Evolutionary conservation across 176 grass and related monocot genomes (phyloP).

Genomic region (Oryza australiensis): DNA sequence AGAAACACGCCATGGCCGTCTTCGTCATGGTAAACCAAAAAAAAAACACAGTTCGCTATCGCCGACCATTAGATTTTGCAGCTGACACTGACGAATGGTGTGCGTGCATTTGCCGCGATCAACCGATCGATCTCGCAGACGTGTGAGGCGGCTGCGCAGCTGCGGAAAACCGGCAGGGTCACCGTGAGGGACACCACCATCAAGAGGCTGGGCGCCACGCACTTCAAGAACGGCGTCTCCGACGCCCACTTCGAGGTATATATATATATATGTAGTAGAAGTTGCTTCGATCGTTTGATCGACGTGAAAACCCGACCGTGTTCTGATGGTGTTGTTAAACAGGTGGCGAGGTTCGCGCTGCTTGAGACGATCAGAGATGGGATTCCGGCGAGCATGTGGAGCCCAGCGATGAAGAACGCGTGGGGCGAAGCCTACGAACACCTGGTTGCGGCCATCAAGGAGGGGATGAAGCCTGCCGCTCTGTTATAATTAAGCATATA

Average conservation of each 20-base stretch:
- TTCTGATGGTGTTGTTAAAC: neutral
- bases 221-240: slow-evolving; percentile 65
- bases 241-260: slow-evolving; percentile 71
- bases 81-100: neutral
- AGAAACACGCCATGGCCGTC: slow-evolving; percentile 77
- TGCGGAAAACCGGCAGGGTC: slow-evolving; percentile 79
- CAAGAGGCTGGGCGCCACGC: slow-evolving; percentile 66
- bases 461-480: slow-evolving; percentile 64
- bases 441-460: slow-evolving; percentile 74
- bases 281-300: neutral
- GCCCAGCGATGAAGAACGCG: slow-evolving; percentile 59
- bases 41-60: neutral
- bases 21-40: slow-evolving; percentile 65
- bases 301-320: neutral
- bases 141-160: slow-evolving; percentile 78
- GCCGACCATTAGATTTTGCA: neutral
- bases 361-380: slow-evolving; percentile 71
- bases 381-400: slow-evolving; percentile 69
- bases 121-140: slow-evolving; percentile 41
- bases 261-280: neutral
- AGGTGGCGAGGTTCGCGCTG: slow-evolving; percentile 84
- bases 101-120: neutral
- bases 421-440: slow-evolving; percentile 74
- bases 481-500: neutral
- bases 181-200: slow-evolving; percentile 87